Base-by-base conservation (phyloP, 2,329 filamentous ascomycete genomes). In the Sarocladiaceae sp. region DNA sequence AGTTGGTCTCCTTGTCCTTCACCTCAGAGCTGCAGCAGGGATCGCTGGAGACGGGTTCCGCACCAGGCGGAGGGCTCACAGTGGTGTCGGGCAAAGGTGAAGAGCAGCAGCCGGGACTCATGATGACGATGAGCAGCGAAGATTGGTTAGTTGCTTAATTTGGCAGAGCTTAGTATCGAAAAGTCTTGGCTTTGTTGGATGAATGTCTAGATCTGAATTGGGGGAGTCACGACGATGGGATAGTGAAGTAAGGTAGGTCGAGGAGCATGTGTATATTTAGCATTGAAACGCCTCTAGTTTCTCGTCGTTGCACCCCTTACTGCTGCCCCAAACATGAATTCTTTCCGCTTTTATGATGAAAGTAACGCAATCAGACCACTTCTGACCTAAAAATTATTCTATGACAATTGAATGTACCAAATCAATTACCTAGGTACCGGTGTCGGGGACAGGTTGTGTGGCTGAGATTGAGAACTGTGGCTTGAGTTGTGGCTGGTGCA, bases 51-150 rank as follows among this genome's bases (percentile, higher is more conserved):
- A 44, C 40, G 7, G 40, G 40, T 23, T 44, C 22, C 3, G 40
- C 12, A 20, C 3, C 17, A n/a, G 40, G 6, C 4, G 40, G 13
- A 3, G 40, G 10, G 15, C 6, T 26, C 22, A 11, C 11, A n/a
- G 13, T 23, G 17, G 40, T 12, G 7, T 26, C 40, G 3, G 20
- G 20, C 17, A 23, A 26, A 20, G 17, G 37, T 4, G 40, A 25
- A 26, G 40, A 44, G 40, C 22, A 44, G 22, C 40, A 44, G 40
- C 40, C 40, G 4, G 40, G 40, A 44, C 40, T 44, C 40, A 44
- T 44, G 40, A n/a, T 44, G 40, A 44, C 15, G 10, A 15, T 44
- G 37, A 40, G 18, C n/a, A n/a, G 18, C 15, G 20, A 15, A 7
- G 23, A 8, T 23, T 40, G 35, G n/a, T 10, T 37, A 12, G 35